Percentiles rank a stretch among this genome's conserved stretches.
phyloP scores from a whole-genome alignment of 1,139 yeast species.

The Yamadazyma jaroonii region DNA sequence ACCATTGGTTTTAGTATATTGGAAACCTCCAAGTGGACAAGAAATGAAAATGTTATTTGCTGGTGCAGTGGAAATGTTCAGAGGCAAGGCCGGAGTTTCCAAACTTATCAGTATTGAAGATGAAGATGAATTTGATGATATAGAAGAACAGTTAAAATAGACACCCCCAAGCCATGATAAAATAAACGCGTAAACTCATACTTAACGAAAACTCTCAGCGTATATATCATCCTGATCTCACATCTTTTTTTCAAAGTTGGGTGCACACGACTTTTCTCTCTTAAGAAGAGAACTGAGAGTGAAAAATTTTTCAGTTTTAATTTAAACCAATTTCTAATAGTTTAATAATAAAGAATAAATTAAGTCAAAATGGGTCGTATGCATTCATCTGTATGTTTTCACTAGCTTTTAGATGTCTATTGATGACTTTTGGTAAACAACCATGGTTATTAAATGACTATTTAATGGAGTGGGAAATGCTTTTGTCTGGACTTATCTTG shows the following conservation, averaged over 20 bases:
- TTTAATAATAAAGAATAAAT: slow-evolving; percentile 19
- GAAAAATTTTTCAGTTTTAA: slow-evolving; percentile 7
- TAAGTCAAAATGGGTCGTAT: slow-evolving; percentile 74
- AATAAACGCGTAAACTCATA: background rate
- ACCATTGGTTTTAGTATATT: slow-evolving; percentile 77
- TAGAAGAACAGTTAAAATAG: slow-evolving; percentile 22
- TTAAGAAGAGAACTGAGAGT: background rate
- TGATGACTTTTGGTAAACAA: background rate
- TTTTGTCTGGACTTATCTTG: slow-evolving; percentile 4
- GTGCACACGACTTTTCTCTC: slow-evolving; percentile 3
- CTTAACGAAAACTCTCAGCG: background rate
- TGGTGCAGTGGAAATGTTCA: slow-evolving; percentile 77
- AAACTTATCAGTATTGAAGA: slow-evolving; percentile 56
- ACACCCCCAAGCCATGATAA: background rate
- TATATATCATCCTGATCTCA: background rate
- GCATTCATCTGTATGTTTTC: slow-evolving; percentile 70
- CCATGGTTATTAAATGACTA: background rate
- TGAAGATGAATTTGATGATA: slow-evolving; percentile 59
- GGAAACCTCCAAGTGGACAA: slow-evolving; percentile 84
- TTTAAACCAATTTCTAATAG: slow-evolving; percentile 6
- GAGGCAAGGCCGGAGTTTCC: slow-evolving; percentile 75
- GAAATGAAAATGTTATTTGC: slow-evolving; percentile 84
- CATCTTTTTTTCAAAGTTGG: background rate
- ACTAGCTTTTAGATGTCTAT: background rate
- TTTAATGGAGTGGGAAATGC: slow-evolving; percentile 1